Base-by-base conservation (phyloP, 495 filamentous ascomycete genomes). In the Daldinia childiae region DNA sequence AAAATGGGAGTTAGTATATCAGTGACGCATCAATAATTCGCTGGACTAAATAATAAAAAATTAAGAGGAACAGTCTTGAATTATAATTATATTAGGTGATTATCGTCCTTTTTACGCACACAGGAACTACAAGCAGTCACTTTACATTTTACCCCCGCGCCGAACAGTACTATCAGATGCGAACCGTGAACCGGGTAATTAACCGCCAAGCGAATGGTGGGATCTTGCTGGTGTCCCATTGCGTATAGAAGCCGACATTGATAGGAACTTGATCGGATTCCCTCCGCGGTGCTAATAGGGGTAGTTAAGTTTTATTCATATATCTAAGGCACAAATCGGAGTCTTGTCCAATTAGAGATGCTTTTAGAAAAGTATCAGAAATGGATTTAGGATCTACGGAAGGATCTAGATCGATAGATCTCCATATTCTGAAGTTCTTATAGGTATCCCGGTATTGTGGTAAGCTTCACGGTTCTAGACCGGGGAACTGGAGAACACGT, bases 131-230 rank as follows among this genome's bases (percentile, higher is more conserved):
- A 24, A 43, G 27, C 26, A 50, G 50, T 38, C 17, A 9, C 32
- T 17, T 51, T 38, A 27, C 14, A 24, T 12, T 8, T 12, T 8
- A 26, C 3, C 21, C 36, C 52, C 26, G 19, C 26, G 21, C 30
- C 0, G 14, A 26, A 65, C 50, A 36, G 27, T 7, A 38, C 14
- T 62, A 45, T 36, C 43, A 21, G 24, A 51, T 48, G 43, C 24
- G 12, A 52, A 12, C 38, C 8, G 51, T 26, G 24, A 51, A 7
- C 58, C 48, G 26, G 58, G 26, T 61, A 68, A 68, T 63, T 62
- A 68, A 41, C 59, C 39, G 58, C 52, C 58, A 68, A 68, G 66
- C 51, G 51, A 58, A 63, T 48, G 38, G 39, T 38, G 21, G 21
- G 27, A 26, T 43, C 52, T 30, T 51, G 8, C 19, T 24, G 43